Base-by-base conservation (phyloP, 2,329 filamentous ascomycete genomes). In the Fusarium hainanense region DNA sequence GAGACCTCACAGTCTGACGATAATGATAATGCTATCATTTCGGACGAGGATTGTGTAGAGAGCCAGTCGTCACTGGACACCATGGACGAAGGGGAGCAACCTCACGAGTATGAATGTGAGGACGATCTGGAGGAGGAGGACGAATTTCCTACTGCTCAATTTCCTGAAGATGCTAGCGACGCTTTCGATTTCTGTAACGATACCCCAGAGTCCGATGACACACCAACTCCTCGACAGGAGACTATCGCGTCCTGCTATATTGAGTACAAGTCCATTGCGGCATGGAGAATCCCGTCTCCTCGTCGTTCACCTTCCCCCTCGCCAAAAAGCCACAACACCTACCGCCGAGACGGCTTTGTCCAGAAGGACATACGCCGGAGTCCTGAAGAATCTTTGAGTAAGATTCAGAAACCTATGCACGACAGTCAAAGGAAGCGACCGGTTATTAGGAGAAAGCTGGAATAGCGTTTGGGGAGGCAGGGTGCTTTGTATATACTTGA, bases 1-100 rank as follows among this genome's bases (percentile, higher is more conserved):
- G 83, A 84, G 58, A 78, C 78, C 40, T 85, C 83, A 16, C 82
- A 84, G 66, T 82, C 80, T 34, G 82, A 83, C 42, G 83, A 82
- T 40, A 77, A 80, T 30, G 82, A 84, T 58, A 82, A 82, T 4
- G 79, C 81, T 37, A 78, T 79, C 27, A 81, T 82, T 4, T 84
- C 83, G 4, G 77, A 83, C 27, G 84, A 83, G 18, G 84, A 86
- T 55, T 77, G 82, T 12, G 81, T 79, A 23, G 83, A 85, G 63
- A 79, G 76, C 23, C 76, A 70, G 37, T 78, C 78, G 48, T 74
- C 79, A 34, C 73, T 78, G 60, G 78, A 78, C 43, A 74, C 75
- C 37, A 67, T 70, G 27, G 73, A 77, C 37, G 77, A 78, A 54
- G 69, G 75, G 57, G 71, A 76, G 37, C 71, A 78, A 62, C 70